A percentile compares a stretch with the other conserved stretches of the same genome.
These are phyloP conservation scores for Mortierella sp. DNA, from an alignment of 371 early-diverging fungal species.

Conservation along the genomic window DNA sequence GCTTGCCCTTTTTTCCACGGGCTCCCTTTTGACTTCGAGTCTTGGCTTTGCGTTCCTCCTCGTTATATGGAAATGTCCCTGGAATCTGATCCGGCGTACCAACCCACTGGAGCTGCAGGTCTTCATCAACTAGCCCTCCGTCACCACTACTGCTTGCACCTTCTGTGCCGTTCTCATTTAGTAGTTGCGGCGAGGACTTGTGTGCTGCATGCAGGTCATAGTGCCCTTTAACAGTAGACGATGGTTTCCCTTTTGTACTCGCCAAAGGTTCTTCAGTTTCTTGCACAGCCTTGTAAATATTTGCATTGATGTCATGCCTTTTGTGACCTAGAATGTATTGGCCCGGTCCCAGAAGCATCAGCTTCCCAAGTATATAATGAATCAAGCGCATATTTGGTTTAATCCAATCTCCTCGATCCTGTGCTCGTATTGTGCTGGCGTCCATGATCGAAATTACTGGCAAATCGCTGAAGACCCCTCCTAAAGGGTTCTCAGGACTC, in stretches of 20 bases:
- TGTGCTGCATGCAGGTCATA: conserved; percentile 56
- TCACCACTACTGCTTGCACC: background rate
- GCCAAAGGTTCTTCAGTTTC: background rate
- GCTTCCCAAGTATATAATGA: conserved; percentile 39
- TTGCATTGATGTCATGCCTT: conserved; percentile 42
- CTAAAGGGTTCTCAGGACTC: conserved; percentile 34
- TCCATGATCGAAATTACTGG: conserved; percentile 44
- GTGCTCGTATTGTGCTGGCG: conserved; percentile 19
- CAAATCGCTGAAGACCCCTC: conserved; percentile 42
- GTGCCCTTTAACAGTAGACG: conserved; percentile 4
- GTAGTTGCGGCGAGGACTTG: conserved; percentile 28
- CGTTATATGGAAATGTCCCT: conserved; percentile 50
- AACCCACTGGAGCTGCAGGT: conserved; percentile 41
- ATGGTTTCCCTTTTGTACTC: background rate
- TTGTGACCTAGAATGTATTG: conserved; percentile 49
- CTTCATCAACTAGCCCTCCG: conserved; percentile 24
- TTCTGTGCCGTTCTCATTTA: conserved; percentile 14
- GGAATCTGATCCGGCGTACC: conserved; percentile 52
- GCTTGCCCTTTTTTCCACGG: conserved; percentile 11
- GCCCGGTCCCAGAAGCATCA: conserved; percentile 33
- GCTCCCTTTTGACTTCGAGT: conserved; percentile 4
- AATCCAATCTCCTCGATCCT: conserved; percentile 51
- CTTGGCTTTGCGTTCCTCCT: conserved; percentile 4
- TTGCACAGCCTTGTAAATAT: conserved; percentile 34
- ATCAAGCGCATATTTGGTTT: conserved; percentile 48